A percentile compares a stretch with the other conserved stretches of the same genome.
These are phyloP conservation scores for Miscanthus sacchariflorus DNA, from an alignment of 202 grass and related monocot genomes.

Conservation along the genomic window DNA sequence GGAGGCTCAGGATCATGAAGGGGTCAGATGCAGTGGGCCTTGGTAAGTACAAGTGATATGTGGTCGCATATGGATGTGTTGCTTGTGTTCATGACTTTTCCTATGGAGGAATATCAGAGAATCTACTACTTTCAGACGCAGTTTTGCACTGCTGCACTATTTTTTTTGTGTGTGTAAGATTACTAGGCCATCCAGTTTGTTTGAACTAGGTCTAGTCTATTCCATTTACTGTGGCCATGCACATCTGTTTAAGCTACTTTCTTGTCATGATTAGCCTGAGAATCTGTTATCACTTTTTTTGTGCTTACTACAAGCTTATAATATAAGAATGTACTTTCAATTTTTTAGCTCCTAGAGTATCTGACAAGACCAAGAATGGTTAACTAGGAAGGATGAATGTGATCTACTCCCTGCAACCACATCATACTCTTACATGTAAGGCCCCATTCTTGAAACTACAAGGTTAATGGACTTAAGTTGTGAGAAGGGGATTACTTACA, in stretches of 20 bases:
- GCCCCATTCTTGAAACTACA: conserved; percentile 22
- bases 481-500: conserved; percentile 45
- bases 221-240: background rate
- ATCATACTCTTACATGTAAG: background rate
- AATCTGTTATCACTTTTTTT: background rate
- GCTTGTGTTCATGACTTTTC: conserved; percentile 23
- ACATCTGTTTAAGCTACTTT: conserved; percentile 4
- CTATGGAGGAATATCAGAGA: conserved; percentile 24
- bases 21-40: conserved; percentile 85
- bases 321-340: conserved; percentile 4
- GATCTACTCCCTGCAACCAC: background rate
- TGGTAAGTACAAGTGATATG: conserved; percentile 58
- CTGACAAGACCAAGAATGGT: conserved; percentile 58
- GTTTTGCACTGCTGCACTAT: background rate
- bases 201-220: conserved; percentile 28
- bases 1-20: conserved; percentile 90
- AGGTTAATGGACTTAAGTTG: conserved; percentile 34
- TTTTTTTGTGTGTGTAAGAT: conserved; percentile 30
- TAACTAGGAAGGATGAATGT: conserved; percentile 37
- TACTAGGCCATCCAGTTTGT: conserved; percentile 35
- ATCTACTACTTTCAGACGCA: conserved; percentile 24
- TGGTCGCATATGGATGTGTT: conserved; percentile 39
- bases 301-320: background rate
- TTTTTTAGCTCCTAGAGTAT: conserved; percentile 61
- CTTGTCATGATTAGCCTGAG: background rate